A percentile compares a stretch with the other conserved stretches of the same genome.
Conservation (phyloP, 306 rosid genomes). For the Bauhinia variegata region DNA sequence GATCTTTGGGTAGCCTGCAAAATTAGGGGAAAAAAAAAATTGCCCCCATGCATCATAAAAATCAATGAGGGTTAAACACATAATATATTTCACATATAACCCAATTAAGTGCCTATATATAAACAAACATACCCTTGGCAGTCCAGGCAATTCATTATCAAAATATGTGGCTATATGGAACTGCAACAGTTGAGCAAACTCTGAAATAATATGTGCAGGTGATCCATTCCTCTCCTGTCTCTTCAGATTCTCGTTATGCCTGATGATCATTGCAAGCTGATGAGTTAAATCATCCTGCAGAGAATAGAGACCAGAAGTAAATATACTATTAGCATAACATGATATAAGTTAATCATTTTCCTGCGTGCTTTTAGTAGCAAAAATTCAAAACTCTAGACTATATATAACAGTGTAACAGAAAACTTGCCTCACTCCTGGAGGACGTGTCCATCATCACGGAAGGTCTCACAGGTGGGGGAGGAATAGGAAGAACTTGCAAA, state of each 20-base stretch:
- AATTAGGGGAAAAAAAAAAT: not conserved
- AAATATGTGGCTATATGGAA: slow-evolving; percentile 96
- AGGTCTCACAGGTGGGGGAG: slow-evolving; percentile 99
- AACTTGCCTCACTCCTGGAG: slow-evolving; percentile 94
- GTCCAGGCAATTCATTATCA: slow-evolving; percentile 95
- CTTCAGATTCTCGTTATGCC: slow-evolving; percentile 91
- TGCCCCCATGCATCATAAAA: slow-evolving; percentile 8
- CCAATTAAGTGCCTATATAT: slow-evolving; percentile 22
- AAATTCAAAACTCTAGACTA: slow-evolving; percentile 17
- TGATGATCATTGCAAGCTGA: slow-evolving; percentile 96
- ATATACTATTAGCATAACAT: slow-evolving; percentile 8
- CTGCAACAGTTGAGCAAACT: slow-evolving; percentile 94
- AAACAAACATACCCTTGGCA: slow-evolving; percentile 81
- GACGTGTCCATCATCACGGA: slow-evolving; percentile 99
- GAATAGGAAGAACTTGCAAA: slow-evolving; percentile 96
- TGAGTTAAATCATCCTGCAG: slow-evolving; percentile 94
- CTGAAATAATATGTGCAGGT: slow-evolving; percentile 96
- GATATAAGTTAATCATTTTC: not conserved
- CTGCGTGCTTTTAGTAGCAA: slow-evolving; percentile 16
- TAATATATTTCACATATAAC: slow-evolving; percentile 5
- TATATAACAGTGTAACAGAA: slow-evolving; percentile 7
- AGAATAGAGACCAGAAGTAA: slow-evolving; percentile 31
- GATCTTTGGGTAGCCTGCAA: slow-evolving; percentile 95
- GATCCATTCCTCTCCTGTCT: slow-evolving; percentile 96
- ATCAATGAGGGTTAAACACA: slow-evolving; percentile 5